phyloP scores from a whole-genome alignment of 2,329 filamentous ascomycete species.

The Colletotrichum karsti region DNA sequence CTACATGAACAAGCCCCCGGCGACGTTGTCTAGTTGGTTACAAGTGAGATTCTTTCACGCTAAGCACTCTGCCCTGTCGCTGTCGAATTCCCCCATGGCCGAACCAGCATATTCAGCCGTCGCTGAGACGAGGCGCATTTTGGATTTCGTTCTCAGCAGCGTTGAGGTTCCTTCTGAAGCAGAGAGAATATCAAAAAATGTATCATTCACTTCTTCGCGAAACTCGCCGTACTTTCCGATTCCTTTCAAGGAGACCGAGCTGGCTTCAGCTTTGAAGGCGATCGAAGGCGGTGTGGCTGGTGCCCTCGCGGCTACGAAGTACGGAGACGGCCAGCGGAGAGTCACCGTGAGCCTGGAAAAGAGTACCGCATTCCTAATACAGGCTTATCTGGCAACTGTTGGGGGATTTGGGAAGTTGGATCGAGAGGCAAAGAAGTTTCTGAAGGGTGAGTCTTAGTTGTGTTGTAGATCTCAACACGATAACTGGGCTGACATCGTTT shows the following conservation, averaged over 20 bases:
- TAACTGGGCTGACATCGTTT: neutral
- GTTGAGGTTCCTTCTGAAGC: slow-evolving; percentile 39
- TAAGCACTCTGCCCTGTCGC: neutral
- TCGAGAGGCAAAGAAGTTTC: slow-evolving; percentile 38
- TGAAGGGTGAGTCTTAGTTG: slow-evolving; percentile 37
- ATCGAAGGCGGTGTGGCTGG: slow-evolving; percentile 47
- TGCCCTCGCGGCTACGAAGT: slow-evolving; percentile 38
- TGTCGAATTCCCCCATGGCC: neutral
- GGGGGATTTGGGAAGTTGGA: slow-evolving; percentile 49
- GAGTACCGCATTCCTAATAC: slow-evolving; percentile 51
- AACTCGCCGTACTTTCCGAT: slow-evolving; percentile 54
- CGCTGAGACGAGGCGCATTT: slow-evolving; percentile 34
- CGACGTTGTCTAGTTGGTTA: neutral
- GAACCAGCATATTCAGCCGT: slow-evolving; percentile 34
- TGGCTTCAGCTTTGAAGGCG: slow-evolving; percentile 51
- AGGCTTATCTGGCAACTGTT: slow-evolving; percentile 45
- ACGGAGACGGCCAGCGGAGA: slow-evolving; percentile 23
- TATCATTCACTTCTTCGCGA: slow-evolving; percentile 43
- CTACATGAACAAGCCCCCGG: neutral
- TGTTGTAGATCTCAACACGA: neutral
- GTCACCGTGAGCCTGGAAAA: slow-evolving; percentile 46
- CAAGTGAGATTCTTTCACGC: neutral
- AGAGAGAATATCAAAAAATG: slow-evolving; percentile 30
- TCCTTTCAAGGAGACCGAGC: slow-evolving; percentile 56
- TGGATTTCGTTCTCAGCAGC: slow-evolving; percentile 37